These are phyloP conservation scores for Apophysomyces elegans DNA, from an alignment of 371 early-diverging fungal species.

Conservation along the genomic window DNA sequence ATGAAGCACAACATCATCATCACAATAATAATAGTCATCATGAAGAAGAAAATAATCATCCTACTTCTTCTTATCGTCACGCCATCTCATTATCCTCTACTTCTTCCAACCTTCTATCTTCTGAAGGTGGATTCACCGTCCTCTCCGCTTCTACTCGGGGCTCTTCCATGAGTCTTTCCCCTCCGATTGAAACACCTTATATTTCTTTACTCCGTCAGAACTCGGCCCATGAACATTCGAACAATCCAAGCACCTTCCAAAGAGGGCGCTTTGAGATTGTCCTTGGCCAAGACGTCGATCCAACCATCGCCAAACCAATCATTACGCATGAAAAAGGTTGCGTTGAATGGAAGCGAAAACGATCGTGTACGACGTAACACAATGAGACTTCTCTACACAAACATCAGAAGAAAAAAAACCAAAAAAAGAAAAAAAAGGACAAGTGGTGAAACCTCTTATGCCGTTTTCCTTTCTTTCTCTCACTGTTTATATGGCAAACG, in stretches of 20 bases:
- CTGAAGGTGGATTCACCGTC: background rate
- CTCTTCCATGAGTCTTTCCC: constrained; percentile 3
- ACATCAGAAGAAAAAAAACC: constrained; percentile 11
- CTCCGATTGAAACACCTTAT: constrained; percentile 26
- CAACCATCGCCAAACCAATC: constrained; percentile 33
- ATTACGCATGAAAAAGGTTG: constrained; percentile 23
- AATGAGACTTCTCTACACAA: constrained; percentile 13
- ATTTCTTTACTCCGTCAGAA: constrained; percentile 24
- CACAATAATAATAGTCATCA: background rate
- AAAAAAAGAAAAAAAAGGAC: constrained; percentile 4
- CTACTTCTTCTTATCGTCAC: background rate
- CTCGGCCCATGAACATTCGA: background rate
- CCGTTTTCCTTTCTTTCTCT: constrained; percentile 9
- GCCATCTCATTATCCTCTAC: constrained; percentile 15
- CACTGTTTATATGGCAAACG: constrained; percentile 9
- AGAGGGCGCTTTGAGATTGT: constrained; percentile 51
- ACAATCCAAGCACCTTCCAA: constrained; percentile 30
- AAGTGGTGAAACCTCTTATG: background rate
- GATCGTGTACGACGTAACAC: constrained; percentile 31
- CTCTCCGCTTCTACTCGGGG: constrained; percentile 1
- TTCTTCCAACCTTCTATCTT: constrained; percentile 7
- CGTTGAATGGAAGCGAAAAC: constrained; percentile 52
- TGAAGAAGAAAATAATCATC: background rate
- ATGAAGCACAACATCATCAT: too few relatives aligned
- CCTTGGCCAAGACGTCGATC: constrained; percentile 35